phyloP scores from a whole-genome alignment of 2,329 filamentous ascomycete genomes.

The Grosmannia serpens region DNA sequence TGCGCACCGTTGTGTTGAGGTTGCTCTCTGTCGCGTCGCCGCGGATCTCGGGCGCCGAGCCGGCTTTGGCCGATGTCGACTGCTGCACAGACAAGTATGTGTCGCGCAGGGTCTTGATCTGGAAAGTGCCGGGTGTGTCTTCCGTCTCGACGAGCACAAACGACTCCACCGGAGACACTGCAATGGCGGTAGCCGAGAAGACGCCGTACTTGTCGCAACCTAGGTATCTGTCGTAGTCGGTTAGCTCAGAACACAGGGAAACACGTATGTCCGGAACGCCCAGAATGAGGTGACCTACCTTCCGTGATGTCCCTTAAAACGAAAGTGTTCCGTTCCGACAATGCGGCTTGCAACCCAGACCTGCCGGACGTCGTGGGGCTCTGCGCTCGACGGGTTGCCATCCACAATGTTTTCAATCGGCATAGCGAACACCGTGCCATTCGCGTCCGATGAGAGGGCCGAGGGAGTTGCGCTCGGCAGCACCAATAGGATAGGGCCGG shows the following conservation, averaged over 20 bases:
- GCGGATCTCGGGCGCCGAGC: slow-evolving; percentile 51
- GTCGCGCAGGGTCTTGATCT: slow-evolving; percentile 60
- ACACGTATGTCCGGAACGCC: background rate
- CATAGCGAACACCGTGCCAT: slow-evolving; percentile 75
- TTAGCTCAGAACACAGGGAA: slow-evolving; percentile 4
- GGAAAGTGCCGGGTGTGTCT: slow-evolving; percentile 59
- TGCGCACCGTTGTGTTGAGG: slow-evolving; percentile 61
- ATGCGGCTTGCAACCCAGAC: slow-evolving; percentile 88
- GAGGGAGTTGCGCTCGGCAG: slow-evolving; percentile 62
- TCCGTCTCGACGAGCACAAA: slow-evolving; percentile 56
- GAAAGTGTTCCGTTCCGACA: slow-evolving; percentile 67
- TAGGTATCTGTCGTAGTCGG: slow-evolving; percentile 50
- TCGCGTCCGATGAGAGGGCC: slow-evolving; percentile 74
- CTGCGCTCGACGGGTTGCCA: slow-evolving; percentile 67
- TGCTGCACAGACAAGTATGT: slow-evolving; percentile 57
- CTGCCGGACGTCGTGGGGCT: slow-evolving; percentile 91
- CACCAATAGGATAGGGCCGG: slow-evolving; percentile 73
- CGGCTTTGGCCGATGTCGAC: slow-evolving; percentile 34
- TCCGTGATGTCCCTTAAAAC: slow-evolving; percentile 85
- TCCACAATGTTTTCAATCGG: slow-evolving; percentile 82
- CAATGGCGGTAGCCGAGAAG: slow-evolving; percentile 65
- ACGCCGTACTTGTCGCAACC: slow-evolving; percentile 75
- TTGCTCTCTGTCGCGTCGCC: slow-evolving; percentile 60
- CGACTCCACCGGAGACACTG: slow-evolving; percentile 73
- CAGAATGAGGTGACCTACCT: slow-evolving; percentile 39